Evolutionary conservation across 169 alveolate genomes (phyloP).

Genomic region (Plasmodium cynomolgi): DNA sequence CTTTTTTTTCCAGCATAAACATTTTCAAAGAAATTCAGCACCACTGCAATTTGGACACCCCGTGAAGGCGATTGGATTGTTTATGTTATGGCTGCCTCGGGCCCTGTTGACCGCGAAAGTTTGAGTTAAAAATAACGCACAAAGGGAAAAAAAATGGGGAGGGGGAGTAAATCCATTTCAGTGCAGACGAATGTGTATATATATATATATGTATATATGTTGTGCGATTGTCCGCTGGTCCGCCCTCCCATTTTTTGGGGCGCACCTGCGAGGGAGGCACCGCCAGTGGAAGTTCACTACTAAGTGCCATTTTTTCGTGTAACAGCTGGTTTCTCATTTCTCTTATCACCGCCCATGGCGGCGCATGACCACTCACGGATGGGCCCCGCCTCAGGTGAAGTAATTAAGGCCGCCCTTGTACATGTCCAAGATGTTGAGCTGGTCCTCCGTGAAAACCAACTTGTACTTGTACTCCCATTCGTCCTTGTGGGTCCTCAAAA

Average conservation of each 20-base stretch:
- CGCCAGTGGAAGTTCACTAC: neutral
- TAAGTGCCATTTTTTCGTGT: neutral
- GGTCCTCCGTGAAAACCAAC: slow-evolving; percentile 78
- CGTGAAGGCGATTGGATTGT: slow-evolving; percentile 8
- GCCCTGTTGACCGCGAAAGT: neutral
- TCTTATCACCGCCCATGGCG: neutral
- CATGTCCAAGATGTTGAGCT: slow-evolving; percentile 82
- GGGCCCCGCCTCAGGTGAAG: slow-evolving; percentile 75
- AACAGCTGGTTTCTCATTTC: neutral
- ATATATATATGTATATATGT: neutral
- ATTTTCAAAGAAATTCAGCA: slow-evolving; percentile 66
- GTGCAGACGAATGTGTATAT: neutral
- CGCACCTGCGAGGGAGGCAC: neutral
- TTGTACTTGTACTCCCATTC: slow-evolving; percentile 84
- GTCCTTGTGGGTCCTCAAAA: slow-evolving; percentile 85
- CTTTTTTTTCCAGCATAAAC: slow-evolving; percentile 36
- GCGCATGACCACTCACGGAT: neutral
- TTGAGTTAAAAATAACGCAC: neutral
- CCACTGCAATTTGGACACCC: slow-evolving; percentile 44
- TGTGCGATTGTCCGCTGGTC: neutral
- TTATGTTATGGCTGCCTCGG: neutral
- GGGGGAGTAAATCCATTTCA: neutral
- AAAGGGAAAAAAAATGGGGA: neutral
- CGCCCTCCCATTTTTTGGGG: neutral
- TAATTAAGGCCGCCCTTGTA: slow-evolving; percentile 86